Evolutionary conservation across 1,139 yeast species (phyloP).

Genomic region (Pichiaceae sp.): DNA sequence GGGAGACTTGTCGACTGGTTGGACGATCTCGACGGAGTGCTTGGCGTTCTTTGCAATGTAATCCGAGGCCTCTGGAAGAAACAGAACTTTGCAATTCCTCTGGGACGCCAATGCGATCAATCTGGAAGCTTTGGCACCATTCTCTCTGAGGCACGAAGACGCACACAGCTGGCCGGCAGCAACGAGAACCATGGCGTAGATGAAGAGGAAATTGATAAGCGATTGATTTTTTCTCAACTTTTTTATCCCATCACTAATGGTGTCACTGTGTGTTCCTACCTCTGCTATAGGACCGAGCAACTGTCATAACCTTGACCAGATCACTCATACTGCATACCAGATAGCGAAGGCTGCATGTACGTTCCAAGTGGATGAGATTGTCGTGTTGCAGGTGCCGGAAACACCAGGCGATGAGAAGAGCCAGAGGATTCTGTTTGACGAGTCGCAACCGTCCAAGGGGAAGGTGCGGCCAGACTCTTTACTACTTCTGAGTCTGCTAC

Average conservation of each 20-base stretch:
- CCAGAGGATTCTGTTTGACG: slow-evolving; percentile 1
- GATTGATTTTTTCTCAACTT: too few relatives aligned
- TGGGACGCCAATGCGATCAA: slow-evolving; percentile 57
- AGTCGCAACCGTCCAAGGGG: slow-evolving; percentile 7
- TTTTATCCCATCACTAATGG: slow-evolving; percentile 1
- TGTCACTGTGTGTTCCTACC: slow-evolving; percentile 50
- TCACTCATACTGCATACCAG: slow-evolving; percentile 66
- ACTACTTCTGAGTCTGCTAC: slow-evolving; percentile 62
- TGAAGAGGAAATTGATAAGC: not conserved
- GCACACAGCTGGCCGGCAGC: slow-evolving; percentile 90
- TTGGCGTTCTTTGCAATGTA: slow-evolving; percentile 65
- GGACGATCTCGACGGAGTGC: slow-evolving; percentile 56
- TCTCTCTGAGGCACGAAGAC: slow-evolving; percentile 49
- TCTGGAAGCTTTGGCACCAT: slow-evolving; percentile 48
- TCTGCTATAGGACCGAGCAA: slow-evolving; percentile 41
- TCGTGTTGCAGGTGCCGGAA: slow-evolving; percentile 45
- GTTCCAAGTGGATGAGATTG: slow-evolving; percentile 64
- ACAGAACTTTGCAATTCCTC: slow-evolving; percentile 54
- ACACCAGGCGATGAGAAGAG: slow-evolving; percentile 23
- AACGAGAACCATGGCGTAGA: slow-evolving; percentile 38
- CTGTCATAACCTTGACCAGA: slow-evolving; percentile 63
- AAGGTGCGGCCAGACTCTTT: slow-evolving; percentile 30
- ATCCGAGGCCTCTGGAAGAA: slow-evolving; percentile 91
- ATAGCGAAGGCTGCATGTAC: slow-evolving; percentile 68
- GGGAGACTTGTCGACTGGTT: slow-evolving; percentile 37